Base-by-base conservation (phyloP, 805 yeast species). In the Wickerhamiella musiphila region DNA sequence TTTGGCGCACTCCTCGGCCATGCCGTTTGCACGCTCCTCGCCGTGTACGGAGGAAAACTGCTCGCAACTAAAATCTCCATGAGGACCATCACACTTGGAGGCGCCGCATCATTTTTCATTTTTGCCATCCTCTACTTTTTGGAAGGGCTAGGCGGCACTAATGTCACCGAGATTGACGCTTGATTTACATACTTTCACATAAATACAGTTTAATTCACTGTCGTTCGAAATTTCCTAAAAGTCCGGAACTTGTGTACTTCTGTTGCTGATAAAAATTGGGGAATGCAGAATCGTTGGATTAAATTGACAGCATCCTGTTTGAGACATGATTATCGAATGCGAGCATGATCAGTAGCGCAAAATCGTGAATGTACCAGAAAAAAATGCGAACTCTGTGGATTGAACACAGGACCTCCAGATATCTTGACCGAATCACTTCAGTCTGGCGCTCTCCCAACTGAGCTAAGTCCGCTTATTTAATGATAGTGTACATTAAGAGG, bases 41-140 rank as follows among this genome's bases (percentile, higher is more conserved):
- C 98, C n/a, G 92, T 86, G 28, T 31, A 79, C 34, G 95, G 96
- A 31, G 99, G 99, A 19, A 78, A 78, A 57, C 64, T 79, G 36
- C 63, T 90, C 38, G 96, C 98, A 23, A 68, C 83, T 24, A 76
- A 73, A 52, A 81, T 90, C 39, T 76, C 93, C 40, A 72, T 90
- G 79, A 72, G 93, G 58, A 79, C 75, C 22, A 86, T 90, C 40
- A 83, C 96, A 1, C 58, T 90, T 31, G 83, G 90, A 30, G 98
- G 99, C 26, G 78, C 95, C 6, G 54, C 63, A 32, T 86, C 94
- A 6, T 90, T 90, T 58, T 66, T 83, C 41, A 51, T 81, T 14
- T 90, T 90, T 55, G 72, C 94, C 6, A 46, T 83, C 22, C 55
- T 82, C 50, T 90, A 90, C 54, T 66, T 86, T 41, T 67, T 69